phyloP scores from a whole-genome alignment of 768 basidiomycete genomes.

The Leccinum subtestaceum region DNA sequence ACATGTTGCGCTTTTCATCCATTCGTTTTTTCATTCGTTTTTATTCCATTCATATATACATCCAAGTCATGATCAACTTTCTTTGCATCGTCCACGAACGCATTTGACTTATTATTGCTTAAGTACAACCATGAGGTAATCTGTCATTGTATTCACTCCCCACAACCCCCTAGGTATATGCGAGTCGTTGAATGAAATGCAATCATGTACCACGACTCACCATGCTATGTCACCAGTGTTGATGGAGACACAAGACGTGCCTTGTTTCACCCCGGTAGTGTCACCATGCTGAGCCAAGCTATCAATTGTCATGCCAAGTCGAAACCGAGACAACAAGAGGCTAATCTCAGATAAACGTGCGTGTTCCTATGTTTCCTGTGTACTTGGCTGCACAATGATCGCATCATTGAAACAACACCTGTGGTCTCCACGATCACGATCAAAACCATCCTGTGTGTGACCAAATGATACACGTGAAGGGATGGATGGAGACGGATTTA shows the following conservation, averaged over 20 bases:
- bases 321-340: neutral
- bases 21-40: neutral
- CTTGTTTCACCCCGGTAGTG: neutral
- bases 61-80: conserved; percentile 15
- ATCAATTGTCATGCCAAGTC: neutral
- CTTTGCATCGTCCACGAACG: conserved; percentile 16
- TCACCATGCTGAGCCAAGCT: neutral
- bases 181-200: conserved; percentile 11
- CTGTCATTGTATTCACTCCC: conserved; percentile 20
- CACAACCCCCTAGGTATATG: conserved; percentile 12
- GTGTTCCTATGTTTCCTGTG: neutral
- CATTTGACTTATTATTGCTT: conserved; percentile 23
- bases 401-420: neutral
- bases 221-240: neutral
- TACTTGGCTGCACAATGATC: neutral
- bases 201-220: neutral
- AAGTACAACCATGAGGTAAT: conserved; percentile 23
- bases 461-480: neutral
- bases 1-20: conserved; percentile 1
- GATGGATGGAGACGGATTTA: neutral
- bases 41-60: conserved; percentile 27
- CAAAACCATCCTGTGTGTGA: neutral
- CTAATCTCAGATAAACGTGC: neutral
- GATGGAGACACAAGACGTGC: neutral
- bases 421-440: neutral